Percentiles rank a stretch among this genome's conserved stretches.
These are phyloP conservation scores for Talaromyces islandicus DNA, from an alignment of 2,329 filamentous ascomycete genomes.

Conservation along the genomic window DNA sequence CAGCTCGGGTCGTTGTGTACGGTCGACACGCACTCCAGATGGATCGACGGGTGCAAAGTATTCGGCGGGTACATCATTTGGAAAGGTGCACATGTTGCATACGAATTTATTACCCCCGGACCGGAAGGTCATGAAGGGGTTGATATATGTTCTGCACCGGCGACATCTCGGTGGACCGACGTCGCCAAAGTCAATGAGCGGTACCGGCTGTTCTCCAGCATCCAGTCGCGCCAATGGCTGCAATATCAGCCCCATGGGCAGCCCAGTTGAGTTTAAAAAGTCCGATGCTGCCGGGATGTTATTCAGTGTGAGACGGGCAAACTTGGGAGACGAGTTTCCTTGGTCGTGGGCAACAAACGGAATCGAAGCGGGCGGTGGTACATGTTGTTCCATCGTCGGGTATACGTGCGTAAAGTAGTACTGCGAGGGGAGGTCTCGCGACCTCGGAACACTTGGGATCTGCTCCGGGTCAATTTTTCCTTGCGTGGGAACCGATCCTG, in stretches of 20 bases:
- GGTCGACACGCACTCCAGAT: slow-evolving; percentile 78
- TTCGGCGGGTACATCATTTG: slow-evolving; percentile 85
- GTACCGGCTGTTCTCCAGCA: slow-evolving; percentile 78
- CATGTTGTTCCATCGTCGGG: slow-evolving; percentile 89
- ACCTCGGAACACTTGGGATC: slow-evolving; percentile 81
- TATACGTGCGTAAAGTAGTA: slow-evolving; percentile 86
- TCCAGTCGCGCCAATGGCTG: slow-evolving; percentile 82
- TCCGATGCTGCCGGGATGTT: slow-evolving; percentile 83
- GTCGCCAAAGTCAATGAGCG: slow-evolving; percentile 92
- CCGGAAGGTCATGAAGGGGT: slow-evolving; percentile 97
- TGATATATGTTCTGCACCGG: slow-evolving; percentile 92
- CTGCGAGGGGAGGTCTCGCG: slow-evolving; percentile 74
- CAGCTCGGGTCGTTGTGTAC: slow-evolving; percentile 82
- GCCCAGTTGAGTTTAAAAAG: slow-evolving; percentile 68
- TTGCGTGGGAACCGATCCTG: slow-evolving; percentile 58
- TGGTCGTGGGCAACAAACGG: slow-evolving; percentile 94
- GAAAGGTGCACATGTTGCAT: slow-evolving; percentile 96
- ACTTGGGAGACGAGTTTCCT: slow-evolving; percentile 93
- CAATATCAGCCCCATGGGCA: slow-evolving; percentile 80
- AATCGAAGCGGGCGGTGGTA: slow-evolving; percentile 80
- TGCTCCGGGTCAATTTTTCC: slow-evolving; percentile 82
- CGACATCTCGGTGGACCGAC: slow-evolving; percentile 83
- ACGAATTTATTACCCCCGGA: slow-evolving; percentile 93
- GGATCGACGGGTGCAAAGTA: slow-evolving; percentile 92
- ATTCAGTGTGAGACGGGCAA: slow-evolving; percentile 84